phyloP scores from a whole-genome alignment of 257 asterid genomes.

The Forsythia viridissima region DNA sequence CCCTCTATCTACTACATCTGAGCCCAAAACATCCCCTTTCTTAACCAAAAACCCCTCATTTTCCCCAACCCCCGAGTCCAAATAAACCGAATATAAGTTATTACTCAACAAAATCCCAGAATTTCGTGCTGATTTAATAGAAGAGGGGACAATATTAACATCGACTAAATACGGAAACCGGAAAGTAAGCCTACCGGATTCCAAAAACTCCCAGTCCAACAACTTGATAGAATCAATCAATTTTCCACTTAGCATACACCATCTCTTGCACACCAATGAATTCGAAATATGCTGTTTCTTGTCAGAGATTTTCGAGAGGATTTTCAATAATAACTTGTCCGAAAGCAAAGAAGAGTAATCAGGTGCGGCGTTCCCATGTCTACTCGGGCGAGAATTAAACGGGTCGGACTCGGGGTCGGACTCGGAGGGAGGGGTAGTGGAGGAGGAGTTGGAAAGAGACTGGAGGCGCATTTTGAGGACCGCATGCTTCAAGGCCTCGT shows the following conservation, averaged over 20 bases:
- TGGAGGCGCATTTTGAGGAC: slow-evolving; percentile 67
- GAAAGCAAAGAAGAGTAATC: slow-evolving; percentile 56
- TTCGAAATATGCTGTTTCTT: slow-evolving; percentile 50
- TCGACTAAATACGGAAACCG: slow-evolving; percentile 79
- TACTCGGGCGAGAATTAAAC: slow-evolving; percentile 29
- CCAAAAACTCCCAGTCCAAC: slow-evolving; percentile 87
- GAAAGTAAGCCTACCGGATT: slow-evolving; percentile 72
- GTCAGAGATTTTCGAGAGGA: slow-evolving; percentile 49
- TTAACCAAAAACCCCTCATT: slow-evolving; percentile 49
- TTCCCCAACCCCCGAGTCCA: slow-evolving; percentile 47
- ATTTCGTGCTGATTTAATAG: slow-evolving; percentile 47
- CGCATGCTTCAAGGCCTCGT: slow-evolving; percentile 58
- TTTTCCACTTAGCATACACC: slow-evolving; percentile 74
- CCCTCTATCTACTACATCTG: slow-evolving; percentile 62
- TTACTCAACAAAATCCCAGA: slow-evolving; percentile 69
- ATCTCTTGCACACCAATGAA: slow-evolving; percentile 81
- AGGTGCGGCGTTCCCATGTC: slow-evolving; percentile 21
- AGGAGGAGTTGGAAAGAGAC: slow-evolving; percentile 61
- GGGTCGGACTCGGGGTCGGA: slow-evolving; percentile 69
- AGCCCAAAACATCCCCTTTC: slow-evolving; percentile 49
- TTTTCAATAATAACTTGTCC: slow-evolving; percentile 58
- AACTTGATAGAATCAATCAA: slow-evolving; percentile 59
- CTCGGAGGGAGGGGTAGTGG: slow-evolving; percentile 67
- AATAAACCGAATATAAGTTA: slow-evolving; percentile 49
- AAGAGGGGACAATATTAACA: slow-evolving; percentile 51